These are phyloP conservation scores for Aegilops bicornis DNA, from an alignment of 176 grass and related monocot species.

Conservation along the genomic window DNA sequence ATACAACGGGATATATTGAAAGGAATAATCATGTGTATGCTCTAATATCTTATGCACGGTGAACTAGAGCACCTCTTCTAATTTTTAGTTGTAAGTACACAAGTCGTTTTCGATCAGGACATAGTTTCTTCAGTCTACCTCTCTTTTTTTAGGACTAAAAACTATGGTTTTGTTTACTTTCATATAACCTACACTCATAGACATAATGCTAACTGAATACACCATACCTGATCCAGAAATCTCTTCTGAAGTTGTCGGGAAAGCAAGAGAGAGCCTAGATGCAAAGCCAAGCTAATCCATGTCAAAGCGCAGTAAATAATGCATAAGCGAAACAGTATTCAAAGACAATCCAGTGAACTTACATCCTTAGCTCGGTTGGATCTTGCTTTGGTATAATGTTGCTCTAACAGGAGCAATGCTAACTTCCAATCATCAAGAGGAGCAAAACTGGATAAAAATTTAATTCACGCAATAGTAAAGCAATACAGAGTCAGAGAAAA, in stretches of 20 bases:
- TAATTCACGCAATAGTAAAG: slow-evolving; percentile 3
- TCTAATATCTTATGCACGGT: too few species aligned
- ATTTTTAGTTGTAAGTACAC: too few species aligned
- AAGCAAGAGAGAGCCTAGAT: slow-evolving; percentile 90
- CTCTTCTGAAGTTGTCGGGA: slow-evolving; percentile 77
- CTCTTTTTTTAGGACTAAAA: too few species aligned
- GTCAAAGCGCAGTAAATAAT: slow-evolving; percentile 18
- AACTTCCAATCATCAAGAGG: slow-evolving; percentile 67
- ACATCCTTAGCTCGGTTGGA: slow-evolving; percentile 62
- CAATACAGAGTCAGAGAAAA: neutral
- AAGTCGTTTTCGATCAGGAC: too few species aligned
- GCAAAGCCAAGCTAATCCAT: slow-evolving; percentile 25
- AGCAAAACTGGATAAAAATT: slow-evolving; percentile 53
- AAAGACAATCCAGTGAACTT: slow-evolving; percentile 13
- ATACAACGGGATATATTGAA: too few species aligned
- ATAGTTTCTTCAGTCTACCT: too few species aligned
- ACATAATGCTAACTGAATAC: neutral
- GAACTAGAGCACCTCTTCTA: too few species aligned
- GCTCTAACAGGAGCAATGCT: slow-evolving; percentile 65
- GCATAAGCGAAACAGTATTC: neutral
- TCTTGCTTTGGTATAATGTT: slow-evolving; percentile 74
- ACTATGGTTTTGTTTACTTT: too few species aligned
- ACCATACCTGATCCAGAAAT: slow-evolving; percentile 70
- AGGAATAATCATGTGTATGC: too few species aligned
- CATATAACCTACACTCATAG: neutral